Percentiles rank a stretch among this genome's conserved stretches.
Conservation (phyloP, 345 rosid genomes). For the Clausena lansium region DNA sequence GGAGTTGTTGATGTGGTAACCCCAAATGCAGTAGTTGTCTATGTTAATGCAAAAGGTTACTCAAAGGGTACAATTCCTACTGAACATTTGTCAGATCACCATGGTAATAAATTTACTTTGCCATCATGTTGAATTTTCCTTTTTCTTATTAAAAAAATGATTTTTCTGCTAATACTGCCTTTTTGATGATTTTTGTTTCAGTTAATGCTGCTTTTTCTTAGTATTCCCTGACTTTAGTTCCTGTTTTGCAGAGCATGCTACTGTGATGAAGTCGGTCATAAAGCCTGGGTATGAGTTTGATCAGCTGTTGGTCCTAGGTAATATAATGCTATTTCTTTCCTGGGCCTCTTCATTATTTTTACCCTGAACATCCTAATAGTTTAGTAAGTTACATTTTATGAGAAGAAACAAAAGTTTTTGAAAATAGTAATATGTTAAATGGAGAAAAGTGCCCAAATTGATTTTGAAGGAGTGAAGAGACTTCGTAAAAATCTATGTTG, state of each 20-base stretch:
- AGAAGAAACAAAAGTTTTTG: not conserved
- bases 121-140: not conserved
- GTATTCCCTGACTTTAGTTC: constrained; percentile 30
- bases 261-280: constrained; percentile 56
- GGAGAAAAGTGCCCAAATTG: not conserved
- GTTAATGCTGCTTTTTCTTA: constrained; percentile 5
- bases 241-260: constrained; percentile 60
- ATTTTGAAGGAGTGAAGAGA: not conserved
- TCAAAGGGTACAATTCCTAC: constrained; percentile 68
- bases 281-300: constrained; percentile 87
- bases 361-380: not conserved
- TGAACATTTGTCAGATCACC: constrained; percentile 93
- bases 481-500: not conserved
- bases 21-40: constrained; percentile 53
- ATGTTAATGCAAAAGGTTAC: constrained; percentile 53
- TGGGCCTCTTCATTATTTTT: not conserved
- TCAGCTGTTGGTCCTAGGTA: constrained; percentile 85
- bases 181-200: constrained; percentile 8
- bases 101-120: constrained; percentile 55
- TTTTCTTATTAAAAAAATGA: not conserved
- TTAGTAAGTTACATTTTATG: not conserved
- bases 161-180: constrained; percentile 11
- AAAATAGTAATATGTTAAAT: not conserved
- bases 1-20: constrained; percentile 77
- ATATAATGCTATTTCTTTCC: constrained; percentile 2